Evolutionary conservation across 1,284 basidiomycete species (phyloP), one percentile per base, ranked within the genome.

Genomic region (Jaminaea rosea): DNA sequence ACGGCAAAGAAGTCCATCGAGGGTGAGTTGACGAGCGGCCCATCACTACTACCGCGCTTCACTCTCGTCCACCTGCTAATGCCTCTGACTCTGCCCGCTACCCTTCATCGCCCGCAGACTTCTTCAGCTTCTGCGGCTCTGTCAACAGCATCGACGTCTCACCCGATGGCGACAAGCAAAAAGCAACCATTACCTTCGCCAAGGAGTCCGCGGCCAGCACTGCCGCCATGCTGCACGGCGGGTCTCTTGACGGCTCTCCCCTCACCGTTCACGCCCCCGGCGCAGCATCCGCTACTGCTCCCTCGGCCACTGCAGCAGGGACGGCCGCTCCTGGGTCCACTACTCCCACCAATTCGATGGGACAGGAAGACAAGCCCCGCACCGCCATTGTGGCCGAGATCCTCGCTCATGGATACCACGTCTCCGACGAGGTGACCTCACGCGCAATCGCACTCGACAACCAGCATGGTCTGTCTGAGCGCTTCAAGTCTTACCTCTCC

Each of bases 311-410:
- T n/a, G 26, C 42, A 8, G 42, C 37, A 41, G n/a, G n/a, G 8
- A 13, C 11, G 13, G n/a, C n/a, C n/a, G n/a, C n/a, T 53, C 45
- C 50, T 56, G 26, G 59, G 58, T 6, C 36, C 49, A 9, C 53
- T 52, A 44, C 53, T n/a, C n/a, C n/a, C n/a, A n/a, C n/a, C n/a
- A 54, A 26, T 11, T 26, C 19, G 51, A 13, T 68, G 24, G 55
- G 48, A n/a, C 65, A 68, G 36, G 65, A 68, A 53, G 63, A 68
- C 56, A 68, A 68, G 55, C 65, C 65, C 6, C 59, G 56, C 53
- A 62, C 59, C 4, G 62, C 65, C 48, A 64, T 65, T 52, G 52
- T 68, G 27, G 65, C 65, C 27, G 64, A 68, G 50, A 59, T 62
- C 50, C 58, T 68, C 29, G 65, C 65, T 24, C 57, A 60, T 52